Evolutionary conservation across 495 filamentous ascomycete species (phyloP), one percentile per base, ranked within the genome.

Genomic region (Bathelium albidoporum): DNA sequence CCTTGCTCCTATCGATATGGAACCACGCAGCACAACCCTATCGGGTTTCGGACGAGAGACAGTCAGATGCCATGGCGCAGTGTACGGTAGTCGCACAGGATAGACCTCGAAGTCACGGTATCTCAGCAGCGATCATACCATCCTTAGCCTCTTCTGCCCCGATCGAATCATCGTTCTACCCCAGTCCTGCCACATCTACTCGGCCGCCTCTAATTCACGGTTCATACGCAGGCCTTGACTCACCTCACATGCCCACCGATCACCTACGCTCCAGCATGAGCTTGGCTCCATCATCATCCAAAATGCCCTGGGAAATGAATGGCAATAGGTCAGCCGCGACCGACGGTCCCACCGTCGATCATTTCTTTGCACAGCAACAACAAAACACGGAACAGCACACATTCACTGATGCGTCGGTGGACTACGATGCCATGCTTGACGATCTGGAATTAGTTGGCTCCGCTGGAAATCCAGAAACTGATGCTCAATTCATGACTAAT

Each of bases 401-500:
- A 5, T 39, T 39, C 34, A 39, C 34, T 39, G 14, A 39, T 39
- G 34, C 14, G 34, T 5, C 34, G 34, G 14, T 39, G 34, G 14
- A 39, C 34, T 39, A 39, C 14, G 34, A 39, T 39, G 34, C 34
- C 34, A 39, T 39, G 34, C 34, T 39, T 39, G 34, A 39, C 14
- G 34, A 39, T 14, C 34, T 39, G 5, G 34, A 39, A 39, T 14
- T 39, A 39, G 34, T 14, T 39, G 34, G 34, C 14, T 39, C 5
- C 14, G 34, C 14, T 39, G 34, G 14, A 5, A 39, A 39, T 39
- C 5, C 34, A 14, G 34, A 45, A 5, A 44, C 49, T 16, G 39
- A 28, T 36, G 32, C 71, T 45, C 69, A 66, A 67, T 55, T 55
- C 26, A 22, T 55, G 5, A n/a, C 20, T 10, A 55, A 55, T 29